Base-by-base conservation (phyloP, 2,329 filamentous ascomycete species). In the Chalara sp. region DNA sequence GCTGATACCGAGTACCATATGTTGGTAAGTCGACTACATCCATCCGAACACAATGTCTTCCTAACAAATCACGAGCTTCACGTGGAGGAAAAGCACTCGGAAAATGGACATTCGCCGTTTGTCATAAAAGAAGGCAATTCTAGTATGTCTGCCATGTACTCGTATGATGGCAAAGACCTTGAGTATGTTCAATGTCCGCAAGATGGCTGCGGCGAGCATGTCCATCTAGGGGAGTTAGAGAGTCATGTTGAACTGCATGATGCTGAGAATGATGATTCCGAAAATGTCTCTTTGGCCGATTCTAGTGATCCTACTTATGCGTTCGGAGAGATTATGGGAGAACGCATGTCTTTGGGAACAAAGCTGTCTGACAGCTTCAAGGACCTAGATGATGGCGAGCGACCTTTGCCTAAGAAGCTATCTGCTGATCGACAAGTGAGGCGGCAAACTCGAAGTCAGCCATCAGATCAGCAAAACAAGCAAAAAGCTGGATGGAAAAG, bases 231-330 rank as follows among this genome's bases (percentile, higher is more conserved):
- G 12, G 78, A 84, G 58, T 67, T 85, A 35, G 72, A 78, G 12
- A 74, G 70, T 43, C 83, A 86, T 61, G 60, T 84, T 35, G 78
- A 83, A 58, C 68, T 84, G 50, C 82, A 86, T 61, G 51, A 44
- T 37, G 51, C 54, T 30, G 58, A 62, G 33, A 56, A 60, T 44
- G 51, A 57, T 47, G 57, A 57, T 28, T 10, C 45, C 6, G 54
- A 53, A 32, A 53, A 56, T 13, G 56, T 55, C 32, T 49, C 48
- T 49, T 39, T 32, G 37, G 46, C 44, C 5, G 50, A 55, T 33
- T 32, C 52, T 11, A 53, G 58, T 12, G 53, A 55, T 29, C 32
- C 57, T 5, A 53, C 54, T 11, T 37, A 56, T n/a, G 51, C 49
- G 31, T 32, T 37, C 8, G 52, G 50, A 40, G 48, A 44, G 30